Evolutionary conservation across 345 rosid species (phyloP), one percentile per base, ranked within the genome.

Genomic region (Streptanthus diversifolius): DNA sequence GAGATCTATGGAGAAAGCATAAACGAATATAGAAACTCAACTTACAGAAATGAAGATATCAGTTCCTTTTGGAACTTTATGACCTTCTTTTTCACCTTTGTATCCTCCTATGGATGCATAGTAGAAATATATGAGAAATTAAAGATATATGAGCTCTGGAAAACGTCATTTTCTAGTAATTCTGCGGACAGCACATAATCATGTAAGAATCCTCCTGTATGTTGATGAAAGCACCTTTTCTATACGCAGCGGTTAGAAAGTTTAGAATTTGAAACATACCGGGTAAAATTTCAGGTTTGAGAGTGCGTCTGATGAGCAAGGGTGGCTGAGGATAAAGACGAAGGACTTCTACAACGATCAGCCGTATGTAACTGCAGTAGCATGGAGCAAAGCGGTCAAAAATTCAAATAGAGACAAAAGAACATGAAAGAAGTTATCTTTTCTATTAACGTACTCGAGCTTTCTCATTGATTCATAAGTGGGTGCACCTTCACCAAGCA

Each of bases 321-420:
- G 97, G 98, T 14, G 98, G 98, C 68, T 93, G 96, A 79, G 97
- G 98, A 81, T 82, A 93, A 77, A 93, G 80, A 45, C 96, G 97
- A 68, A 93, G 98, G 48, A 91, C 18, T 89, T 93, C 98, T 10
- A 85, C 92, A 66, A 90, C 90, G 15, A 93, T 82, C 51, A 86
- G 90, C 62, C 97, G 77, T 41, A 90, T 80, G 81, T 89, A 93
- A 80, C 98, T 90, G 80, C 63, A 77, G 51, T 61, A 59, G 51
- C 35, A 24, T 59, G 2, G 2, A 53, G 18, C 52, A 58, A 59
- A 72, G 3, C 30, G 0, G 65, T 36, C 7, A n/a, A 15, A 0
- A 3, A 45, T 1, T 60, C 0, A 44, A 25, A 11, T 1, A 61
- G 5, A 76, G 30, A 45, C 41, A 15, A 62, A 53, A 11, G 21